phyloP scores from a whole-genome alignment of 1,284 basidiomycete species.

The Pseudozyma tsukubaensis region DNA sequence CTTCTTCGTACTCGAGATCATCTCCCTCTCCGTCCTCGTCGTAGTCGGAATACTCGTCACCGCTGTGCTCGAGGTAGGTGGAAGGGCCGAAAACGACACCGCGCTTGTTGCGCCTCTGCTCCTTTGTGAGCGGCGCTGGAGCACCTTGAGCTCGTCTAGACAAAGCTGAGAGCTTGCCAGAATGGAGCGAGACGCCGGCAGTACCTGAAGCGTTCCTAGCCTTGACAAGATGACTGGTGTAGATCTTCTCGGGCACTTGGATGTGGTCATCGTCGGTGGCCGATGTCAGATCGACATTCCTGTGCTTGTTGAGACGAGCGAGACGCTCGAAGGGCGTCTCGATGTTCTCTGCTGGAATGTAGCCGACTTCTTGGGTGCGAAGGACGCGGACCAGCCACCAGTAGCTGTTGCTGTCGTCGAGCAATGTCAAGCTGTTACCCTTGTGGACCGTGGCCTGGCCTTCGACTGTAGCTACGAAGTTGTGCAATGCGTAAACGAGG shows the following conservation, averaged over 20 bases:
- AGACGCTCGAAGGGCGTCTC: constrained; percentile 97
- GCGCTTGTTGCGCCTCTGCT: constrained; percentile 53
- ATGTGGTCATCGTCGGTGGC: constrained; percentile 67
- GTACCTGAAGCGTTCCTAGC: constrained; percentile 50
- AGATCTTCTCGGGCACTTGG: constrained; percentile 58
- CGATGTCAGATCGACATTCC: constrained; percentile 81
- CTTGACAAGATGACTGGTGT: constrained; percentile 62
- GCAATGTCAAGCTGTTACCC: constrained; percentile 66
- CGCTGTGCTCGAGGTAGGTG: constrained; percentile 66
- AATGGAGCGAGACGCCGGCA: constrained; percentile 56
- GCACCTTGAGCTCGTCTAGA: constrained; percentile 60
- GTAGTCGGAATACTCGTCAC: constrained; percentile 62
- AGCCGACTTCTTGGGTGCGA: constrained; percentile 88
- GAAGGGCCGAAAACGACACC: constrained; percentile 64
- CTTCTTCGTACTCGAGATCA: constrained; percentile 54
- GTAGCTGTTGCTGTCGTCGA: constrained; percentile 68
- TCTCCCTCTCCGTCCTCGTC: constrained; percentile 58
- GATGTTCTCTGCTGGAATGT: constrained; percentile 99
- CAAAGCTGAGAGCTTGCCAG: constrained; percentile 66
- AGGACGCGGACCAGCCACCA: constrained; percentile 69
- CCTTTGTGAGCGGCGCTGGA: constrained; percentile 41
- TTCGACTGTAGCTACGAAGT: constrained; percentile 67
- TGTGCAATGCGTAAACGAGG: constrained; percentile 68
- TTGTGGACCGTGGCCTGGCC: constrained; percentile 69
- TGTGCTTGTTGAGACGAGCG: constrained; percentile 93